Conservation (phyloP, 805 yeast species). For the Torulaspora indica region DNA sequence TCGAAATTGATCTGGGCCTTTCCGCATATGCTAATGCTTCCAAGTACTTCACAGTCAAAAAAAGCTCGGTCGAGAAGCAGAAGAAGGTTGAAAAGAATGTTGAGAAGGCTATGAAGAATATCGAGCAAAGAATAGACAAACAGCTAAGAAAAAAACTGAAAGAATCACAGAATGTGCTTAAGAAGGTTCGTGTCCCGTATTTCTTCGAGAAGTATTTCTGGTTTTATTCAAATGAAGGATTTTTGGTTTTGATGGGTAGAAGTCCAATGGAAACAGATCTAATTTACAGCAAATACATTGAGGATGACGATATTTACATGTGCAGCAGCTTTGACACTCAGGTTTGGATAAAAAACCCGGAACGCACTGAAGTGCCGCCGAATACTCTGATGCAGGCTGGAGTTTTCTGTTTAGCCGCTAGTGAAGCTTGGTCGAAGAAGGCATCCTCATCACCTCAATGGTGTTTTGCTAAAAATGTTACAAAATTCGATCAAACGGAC, state of each 20-base stretch:
- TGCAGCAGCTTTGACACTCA: conserved; percentile 70
- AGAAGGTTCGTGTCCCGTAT: conserved; percentile 61
- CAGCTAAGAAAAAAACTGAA: conserved; percentile 64
- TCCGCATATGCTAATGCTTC: conserved; percentile 90
- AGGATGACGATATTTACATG: conserved; percentile 66
- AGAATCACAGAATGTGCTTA: conserved; percentile 49
- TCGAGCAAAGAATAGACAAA: conserved; percentile 68
- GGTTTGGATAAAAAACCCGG: conserved; percentile 78
- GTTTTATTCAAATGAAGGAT: conserved; percentile 91
- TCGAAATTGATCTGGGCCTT: conserved; percentile 59
- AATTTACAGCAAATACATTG: conserved; percentile 72
- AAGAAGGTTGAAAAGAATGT: conserved; percentile 75
- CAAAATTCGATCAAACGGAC: conserved; percentile 61
- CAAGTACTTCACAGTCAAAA: conserved; percentile 70
- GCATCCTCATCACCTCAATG: conserved; percentile 81
- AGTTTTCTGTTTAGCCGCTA: conserved; percentile 69
- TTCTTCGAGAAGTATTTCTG: conserved; percentile 95
- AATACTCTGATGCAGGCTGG: conserved; percentile 88
- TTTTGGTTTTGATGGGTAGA: conserved; percentile 79
- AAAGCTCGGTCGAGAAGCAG: conserved; percentile 71
- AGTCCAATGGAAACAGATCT: conserved; percentile 76
- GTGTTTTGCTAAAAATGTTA: conserved; percentile 62
- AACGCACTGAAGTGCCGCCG: conserved; percentile 74
- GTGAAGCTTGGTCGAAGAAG: conserved; percentile 88
- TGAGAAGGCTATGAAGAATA: conserved; percentile 70